A percentile compares a stretch with the other conserved stretches of the same genome.
Evolutionary conservation across 768 basidiomycete genomes (phyloP).

Genomic region (Boletus rufocinnamomeus): DNA sequence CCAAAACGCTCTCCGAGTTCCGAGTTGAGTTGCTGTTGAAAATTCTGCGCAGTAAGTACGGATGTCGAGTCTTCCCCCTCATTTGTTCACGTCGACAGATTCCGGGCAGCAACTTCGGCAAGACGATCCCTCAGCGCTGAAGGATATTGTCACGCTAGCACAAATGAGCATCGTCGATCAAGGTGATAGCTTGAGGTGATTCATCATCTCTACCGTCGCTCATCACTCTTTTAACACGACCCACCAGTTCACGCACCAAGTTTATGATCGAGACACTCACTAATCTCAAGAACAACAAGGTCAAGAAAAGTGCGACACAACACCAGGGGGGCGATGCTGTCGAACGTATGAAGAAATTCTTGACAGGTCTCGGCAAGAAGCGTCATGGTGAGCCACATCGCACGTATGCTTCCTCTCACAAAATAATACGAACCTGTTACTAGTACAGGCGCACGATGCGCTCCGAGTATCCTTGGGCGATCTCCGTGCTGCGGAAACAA

Average conservation of each 20-base stretch:
- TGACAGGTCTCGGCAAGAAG: conserved; percentile 74
- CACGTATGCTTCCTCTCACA: not conserved
- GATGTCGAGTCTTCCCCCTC: not conserved
- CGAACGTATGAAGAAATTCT: conserved; percentile 86
- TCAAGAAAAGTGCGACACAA: conserved; percentile 62
- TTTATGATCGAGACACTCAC: conserved; percentile 96
- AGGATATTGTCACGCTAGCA: conserved; percentile 85
- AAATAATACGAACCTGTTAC: conserved; percentile 1
- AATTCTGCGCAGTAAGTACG: conserved; percentile 69
- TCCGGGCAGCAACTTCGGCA: conserved; percentile 90
- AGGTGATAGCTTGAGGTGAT: conserved; percentile 53
- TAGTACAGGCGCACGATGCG: conserved; percentile 83
- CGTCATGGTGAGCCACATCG: conserved; percentile 53
- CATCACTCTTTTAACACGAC: conserved; percentile 1
- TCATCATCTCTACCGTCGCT: not conserved
- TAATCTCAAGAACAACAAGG: conserved; percentile 91
- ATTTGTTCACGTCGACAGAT: conserved; percentile 47
- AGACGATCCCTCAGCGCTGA: conserved; percentile 90
- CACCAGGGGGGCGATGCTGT: conserved; percentile 76
- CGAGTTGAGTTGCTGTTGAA: conserved; percentile 87
- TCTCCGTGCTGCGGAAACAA: conserved; percentile 76
- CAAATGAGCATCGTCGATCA: conserved; percentile 65
- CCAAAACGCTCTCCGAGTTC: conserved; percentile 67
- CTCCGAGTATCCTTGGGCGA: conserved; percentile 86
- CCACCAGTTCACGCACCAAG: conserved; percentile 75